phyloP scores from a whole-genome alignment of 345 rosid species.

The Populus davidiana region DNA sequence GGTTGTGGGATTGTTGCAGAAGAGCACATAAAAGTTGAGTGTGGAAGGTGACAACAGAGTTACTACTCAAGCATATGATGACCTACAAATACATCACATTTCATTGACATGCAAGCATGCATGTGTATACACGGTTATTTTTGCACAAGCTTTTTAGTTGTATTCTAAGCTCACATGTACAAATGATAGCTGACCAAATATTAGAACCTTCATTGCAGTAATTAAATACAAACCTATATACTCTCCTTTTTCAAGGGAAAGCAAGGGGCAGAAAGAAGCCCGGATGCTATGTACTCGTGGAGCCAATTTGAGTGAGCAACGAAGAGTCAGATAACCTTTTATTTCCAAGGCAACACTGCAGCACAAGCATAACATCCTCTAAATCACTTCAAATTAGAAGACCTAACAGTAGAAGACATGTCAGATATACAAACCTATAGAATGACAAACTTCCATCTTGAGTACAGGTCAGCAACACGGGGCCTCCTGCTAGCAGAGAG shows the following conservation, averaged over 20 bases:
- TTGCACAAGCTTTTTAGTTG: background rate
- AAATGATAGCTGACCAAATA: background rate
- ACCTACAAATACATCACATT: background rate
- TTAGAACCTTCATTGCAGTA: background rate
- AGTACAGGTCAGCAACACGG: conserved; percentile 83
- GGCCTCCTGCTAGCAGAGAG: conserved; percentile 83
- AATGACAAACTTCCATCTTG: conserved; percentile 87
- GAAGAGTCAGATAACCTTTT: conserved; percentile 79
- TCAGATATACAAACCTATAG: conserved; percentile 59
- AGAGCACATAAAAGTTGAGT: background rate
- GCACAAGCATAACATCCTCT: conserved; percentile 15
- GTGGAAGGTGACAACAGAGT: background rate
- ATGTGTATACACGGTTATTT: background rate
- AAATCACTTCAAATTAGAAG: conserved; percentile 5
- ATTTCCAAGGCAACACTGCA: conserved; percentile 78
- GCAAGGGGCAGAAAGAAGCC: conserved; percentile 86
- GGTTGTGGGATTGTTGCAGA: background rate
- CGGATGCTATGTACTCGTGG: conserved; percentile 66
- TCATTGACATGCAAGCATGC: background rate
- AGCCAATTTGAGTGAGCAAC: conserved; percentile 77
- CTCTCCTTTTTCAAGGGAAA: conserved; percentile 91
- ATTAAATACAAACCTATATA: conserved; percentile 58
- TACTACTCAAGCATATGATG: background rate
- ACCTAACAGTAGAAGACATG: background rate
- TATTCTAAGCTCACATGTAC: background rate